Base-by-base conservation (phyloP, 495 filamentous ascomycete genomes). In the Penicillium samsonianum region DNA sequence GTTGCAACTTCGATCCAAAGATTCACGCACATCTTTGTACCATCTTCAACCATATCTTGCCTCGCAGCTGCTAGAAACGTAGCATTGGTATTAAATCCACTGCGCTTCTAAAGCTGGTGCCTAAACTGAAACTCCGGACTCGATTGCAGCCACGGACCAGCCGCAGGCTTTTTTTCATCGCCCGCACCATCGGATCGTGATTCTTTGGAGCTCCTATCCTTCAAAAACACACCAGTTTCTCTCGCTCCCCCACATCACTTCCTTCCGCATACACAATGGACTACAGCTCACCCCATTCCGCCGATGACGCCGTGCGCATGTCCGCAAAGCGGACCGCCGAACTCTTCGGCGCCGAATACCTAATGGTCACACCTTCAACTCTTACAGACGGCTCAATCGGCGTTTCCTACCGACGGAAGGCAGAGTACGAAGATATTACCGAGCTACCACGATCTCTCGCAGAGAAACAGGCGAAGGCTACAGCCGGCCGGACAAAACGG, bases 401-500 rank as follows among this genome's bases (percentile, higher is more conserved):
- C 50, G 70, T 87, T 20, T 78, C 84, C 8, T 80, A 82, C 49
- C 76, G 85, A 58, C 83, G 89, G 60, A 84, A 84, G 60, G 78
- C 80, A 56, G 93, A 98, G 77, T 98, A 98, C 67, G 80, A 86
- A 61, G 77, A 89, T 62, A 88, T 96, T 20, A 82, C 81, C 62
- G 87, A 90, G 62, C 80, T 98, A 30, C 94, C 94, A n/a, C 84
- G 89, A 43, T 82, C 83, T 14, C 82, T 98, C 14, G 93, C 90
- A 51, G 87, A 88, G 53, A 96, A 96, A 71, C 88, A 92, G 73
- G 85, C 88, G 42, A 80, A 80, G 50, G 85, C 88, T 11, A 76
- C 82, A 12, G 71, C 81, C 10, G 79, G 82, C 20, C 79, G 80
- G 50, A 80, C 83, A 48, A 81, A 85, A 62, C 76, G 85, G 28